Evolutionary conservation across 1,284 basidiomycete genomes (phyloP), one percentile per base, ranked within the genome.

Genomic region (Xerocomus nothofagi): DNA sequence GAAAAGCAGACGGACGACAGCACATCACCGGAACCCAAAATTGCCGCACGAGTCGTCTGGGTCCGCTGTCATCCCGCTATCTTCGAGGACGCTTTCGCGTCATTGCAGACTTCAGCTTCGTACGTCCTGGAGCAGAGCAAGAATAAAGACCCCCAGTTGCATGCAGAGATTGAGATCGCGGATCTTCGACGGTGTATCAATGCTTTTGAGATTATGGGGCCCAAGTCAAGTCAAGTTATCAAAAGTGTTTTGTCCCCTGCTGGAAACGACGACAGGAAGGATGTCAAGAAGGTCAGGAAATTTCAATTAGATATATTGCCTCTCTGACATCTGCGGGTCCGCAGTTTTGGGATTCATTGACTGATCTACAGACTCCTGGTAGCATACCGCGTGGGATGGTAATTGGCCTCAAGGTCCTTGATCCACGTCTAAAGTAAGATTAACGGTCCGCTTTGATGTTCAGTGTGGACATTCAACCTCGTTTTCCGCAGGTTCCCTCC

Each of bases 161-260:
- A 68, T 8, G 66, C 71, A 11, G 70, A 74, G 27, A 68, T 93
- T 4, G 81, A 88, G 55, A 74, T 93, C 11, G 73, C 77, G 4
- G 87, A 93, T 65, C 65, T 93, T 40, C 73, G 84, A 39, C 80
- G 80, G 4, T 77, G 84, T 41, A 62, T 93, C 29, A 91, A 90
- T 51, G 76, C 84, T 3, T 93, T 94, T 58, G 92, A 97, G 63
- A 80, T 96, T 17, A 86, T 88, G 73, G 93, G 93, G 3, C 88
- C 89, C 1, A 86, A 86, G 62, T 78, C 90, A 0, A 91, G 80
- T 50, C 86, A 89, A 60, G 80, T 94, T 8, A 68, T 96, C 43
- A 81, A 79, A 57, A 88, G 91, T 17, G 84, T 85, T 1, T 62
- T 95, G 40, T 79, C 73, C 23, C 78, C 84, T 8, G 74, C 78